Percentiles rank a stretch among this genome's conserved stretches.
Conservation (phyloP, 2,329 filamentous ascomycete genomes). For the Metarhizium robertsii region DNA sequence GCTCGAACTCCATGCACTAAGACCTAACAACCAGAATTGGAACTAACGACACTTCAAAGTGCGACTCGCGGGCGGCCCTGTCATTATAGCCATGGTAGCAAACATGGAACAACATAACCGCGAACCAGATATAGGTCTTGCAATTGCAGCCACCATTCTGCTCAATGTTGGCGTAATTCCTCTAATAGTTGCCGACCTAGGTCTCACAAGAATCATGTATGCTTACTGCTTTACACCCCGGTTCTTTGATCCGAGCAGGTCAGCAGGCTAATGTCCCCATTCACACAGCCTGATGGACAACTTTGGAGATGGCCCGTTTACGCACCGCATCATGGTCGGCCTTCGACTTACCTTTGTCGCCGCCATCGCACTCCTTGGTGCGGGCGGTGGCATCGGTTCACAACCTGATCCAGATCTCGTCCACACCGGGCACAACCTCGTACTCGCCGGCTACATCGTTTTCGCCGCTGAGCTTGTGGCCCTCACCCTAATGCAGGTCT, state of each 20-base stretch:
- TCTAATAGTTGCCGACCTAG: slow-evolving; percentile 16
- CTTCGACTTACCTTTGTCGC: slow-evolving; percentile 10
- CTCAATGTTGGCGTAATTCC: slow-evolving; percentile 21
- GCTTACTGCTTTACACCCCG: not conserved
- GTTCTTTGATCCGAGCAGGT: too few species aligned
- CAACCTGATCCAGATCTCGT: not conserved
- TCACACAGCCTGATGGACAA: slow-evolving; percentile 13
- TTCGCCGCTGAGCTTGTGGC: slow-evolving; percentile 10
- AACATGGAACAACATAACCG: slow-evolving; percentile 4
- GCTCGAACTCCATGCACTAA: not conserved
- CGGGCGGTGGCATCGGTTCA: slow-evolving; percentile 12
- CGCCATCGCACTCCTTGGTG: slow-evolving; percentile 11
- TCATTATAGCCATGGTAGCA: slow-evolving; percentile 14
- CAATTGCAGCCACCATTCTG: slow-evolving; percentile 16
- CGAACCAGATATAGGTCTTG: slow-evolving; percentile 10
- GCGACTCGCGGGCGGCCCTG: slow-evolving; percentile 17
- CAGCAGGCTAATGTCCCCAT: not conserved
- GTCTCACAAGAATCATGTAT: slow-evolving; percentile 18
- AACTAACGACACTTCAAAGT: slow-evolving; percentile 9
- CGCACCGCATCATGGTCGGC: slow-evolving; percentile 8
- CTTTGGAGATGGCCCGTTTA: slow-evolving; percentile 11
- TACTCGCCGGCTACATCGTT: slow-evolving; percentile 14
- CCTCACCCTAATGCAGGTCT: slow-evolving; percentile 10
- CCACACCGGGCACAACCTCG: slow-evolving; percentile 9
- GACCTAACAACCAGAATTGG: too few species aligned